A percentile compares a stretch with the other conserved stretches of the same genome.
These are phyloP conservation scores for Sugiyamaella sp. DNA, from an alignment of 1,139 yeast species.

Conservation along the genomic window DNA sequence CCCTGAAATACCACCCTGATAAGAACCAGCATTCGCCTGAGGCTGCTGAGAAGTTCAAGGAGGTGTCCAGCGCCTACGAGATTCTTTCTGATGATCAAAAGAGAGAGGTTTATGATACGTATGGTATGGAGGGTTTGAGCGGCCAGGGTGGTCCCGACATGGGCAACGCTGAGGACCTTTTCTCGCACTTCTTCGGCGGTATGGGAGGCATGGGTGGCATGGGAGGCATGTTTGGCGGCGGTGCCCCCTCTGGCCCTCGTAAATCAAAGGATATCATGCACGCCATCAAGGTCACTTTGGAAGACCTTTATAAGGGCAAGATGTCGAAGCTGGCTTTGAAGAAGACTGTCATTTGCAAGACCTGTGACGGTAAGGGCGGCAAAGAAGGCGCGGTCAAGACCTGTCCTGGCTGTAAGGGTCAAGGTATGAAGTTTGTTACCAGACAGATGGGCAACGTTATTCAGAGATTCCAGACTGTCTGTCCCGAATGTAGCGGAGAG, in stretches of 20 bases:
- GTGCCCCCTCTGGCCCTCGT: constrained; percentile 80
- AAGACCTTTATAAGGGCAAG: constrained; percentile 89
- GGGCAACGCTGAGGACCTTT: constrained; percentile 84
- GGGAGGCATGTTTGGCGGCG: constrained; percentile 55
- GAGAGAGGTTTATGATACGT: constrained; percentile 85
- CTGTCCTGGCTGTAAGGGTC: constrained; percentile 86
- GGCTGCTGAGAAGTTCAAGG: constrained; percentile 96
- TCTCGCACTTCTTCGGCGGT: constrained; percentile 91
- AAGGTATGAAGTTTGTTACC: constrained; percentile 89
- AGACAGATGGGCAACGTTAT: constrained; percentile 99
- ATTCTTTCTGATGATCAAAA: constrained; percentile 82
- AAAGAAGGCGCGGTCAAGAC: constrained; percentile 86
- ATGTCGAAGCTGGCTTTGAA: constrained; percentile 91
- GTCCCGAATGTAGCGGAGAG: constrained; percentile 90
- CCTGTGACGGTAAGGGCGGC: constrained; percentile 97
- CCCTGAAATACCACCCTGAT: constrained; percentile 94
- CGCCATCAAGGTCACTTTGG: constrained; percentile 80
- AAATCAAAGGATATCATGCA: constrained; percentile 81
- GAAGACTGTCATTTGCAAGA: constrained; percentile 84
- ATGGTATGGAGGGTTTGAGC: constrained; percentile 88
- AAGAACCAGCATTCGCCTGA: constrained; percentile 82
- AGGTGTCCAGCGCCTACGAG: constrained; percentile 81
- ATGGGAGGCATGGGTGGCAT: constrained; percentile 51
- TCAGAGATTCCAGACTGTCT: constrained; percentile 94
- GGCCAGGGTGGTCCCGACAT: constrained; percentile 72